Percentiles rank a stretch among this genome's conserved stretches.
phyloP scores from a whole-genome alignment of 1,284 basidiomycete species.

The Trichosporon sp. region DNA sequence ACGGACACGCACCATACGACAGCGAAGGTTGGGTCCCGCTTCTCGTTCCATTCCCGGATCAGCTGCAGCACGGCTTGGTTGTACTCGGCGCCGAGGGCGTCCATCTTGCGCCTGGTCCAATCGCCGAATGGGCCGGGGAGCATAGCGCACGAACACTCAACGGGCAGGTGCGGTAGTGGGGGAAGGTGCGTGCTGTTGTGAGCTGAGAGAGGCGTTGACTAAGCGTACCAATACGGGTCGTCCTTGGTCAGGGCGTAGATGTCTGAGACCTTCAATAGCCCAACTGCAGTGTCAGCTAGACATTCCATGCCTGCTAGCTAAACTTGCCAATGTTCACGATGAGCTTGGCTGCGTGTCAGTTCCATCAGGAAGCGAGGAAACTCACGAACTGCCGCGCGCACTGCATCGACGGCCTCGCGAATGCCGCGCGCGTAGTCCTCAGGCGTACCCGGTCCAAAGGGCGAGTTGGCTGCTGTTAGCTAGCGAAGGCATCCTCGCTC shows the following conservation, averaged over 20 bases:
- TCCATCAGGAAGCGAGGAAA: neutral
- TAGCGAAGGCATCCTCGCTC: slow-evolving; percentile 10
- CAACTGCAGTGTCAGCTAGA: slow-evolving; percentile 36
- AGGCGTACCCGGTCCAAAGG: slow-evolving; percentile 42
- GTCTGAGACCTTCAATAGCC: slow-evolving; percentile 52
- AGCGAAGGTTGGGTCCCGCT: slow-evolving; percentile 46
- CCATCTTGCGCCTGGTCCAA: slow-evolving; percentile 52
- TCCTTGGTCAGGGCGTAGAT: slow-evolving; percentile 51
- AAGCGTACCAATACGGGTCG: slow-evolving; percentile 50
- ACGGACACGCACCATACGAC: slow-evolving; percentile 41
- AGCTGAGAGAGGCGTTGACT: neutral
- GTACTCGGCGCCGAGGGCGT: slow-evolving; percentile 51
- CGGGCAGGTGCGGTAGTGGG: slow-evolving; percentile 45
- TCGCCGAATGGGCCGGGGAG: slow-evolving; percentile 51
- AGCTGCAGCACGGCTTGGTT: slow-evolving; percentile 49
- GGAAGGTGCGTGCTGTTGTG: slow-evolving; percentile 35
- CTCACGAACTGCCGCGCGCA: slow-evolving; percentile 52
- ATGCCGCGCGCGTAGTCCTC: slow-evolving; percentile 50
- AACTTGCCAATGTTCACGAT: slow-evolving; percentile 46
- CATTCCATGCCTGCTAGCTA: too few relatives aligned
- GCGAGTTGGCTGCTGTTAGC: slow-evolving; percentile 37
- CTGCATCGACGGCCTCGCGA: slow-evolving; percentile 45
- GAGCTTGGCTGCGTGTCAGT: slow-evolving; percentile 38
- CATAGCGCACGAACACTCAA: slow-evolving; percentile 53
- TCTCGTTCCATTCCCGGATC: slow-evolving; percentile 47